These are phyloP conservation scores for Talinum fruticosum DNA, from an alignment of 148 eudicot species.

Conservation along the genomic window DNA sequence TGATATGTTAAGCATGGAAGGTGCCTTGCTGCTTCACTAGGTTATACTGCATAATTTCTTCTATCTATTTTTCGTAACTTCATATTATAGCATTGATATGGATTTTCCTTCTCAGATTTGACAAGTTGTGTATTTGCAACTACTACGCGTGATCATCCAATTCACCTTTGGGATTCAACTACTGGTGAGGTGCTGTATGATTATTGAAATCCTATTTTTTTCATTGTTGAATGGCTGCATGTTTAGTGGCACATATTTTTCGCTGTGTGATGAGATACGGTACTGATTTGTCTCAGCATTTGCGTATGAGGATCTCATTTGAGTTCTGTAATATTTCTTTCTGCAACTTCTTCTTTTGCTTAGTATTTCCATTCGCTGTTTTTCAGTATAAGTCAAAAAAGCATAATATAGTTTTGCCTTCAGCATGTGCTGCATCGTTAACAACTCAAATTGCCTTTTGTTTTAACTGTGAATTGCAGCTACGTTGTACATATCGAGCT, in stretches of 20 bases:
- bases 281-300: no score
- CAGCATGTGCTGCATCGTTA: neutral
- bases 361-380: neutral
- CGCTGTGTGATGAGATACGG: neutral
- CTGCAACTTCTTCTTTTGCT: neutral
- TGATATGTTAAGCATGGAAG: neutral
- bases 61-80: neutral
- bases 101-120: constrained; percentile 51
- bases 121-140: constrained; percentile 89
- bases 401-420: neutral
- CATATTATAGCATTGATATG: constrained; percentile 4
- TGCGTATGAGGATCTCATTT: constrained; percentile 10
- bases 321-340: neutral
- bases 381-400: neutral
- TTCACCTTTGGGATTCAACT: constrained; percentile 96
- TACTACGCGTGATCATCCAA: constrained; percentile 93
- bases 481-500: constrained; percentile 97
- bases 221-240: neutral
- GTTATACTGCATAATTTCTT: neutral
- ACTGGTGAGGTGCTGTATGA: constrained; percentile 83
- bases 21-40: neutral
- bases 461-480: constrained; percentile 43
- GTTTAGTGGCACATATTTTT: neutral
- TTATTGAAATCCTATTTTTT: neutral
- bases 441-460: neutral